Percentiles rank a stretch among this genome's conserved stretches.
Conservation (phyloP, 2,329 filamentous ascomycete genomes). For the Penicillium paneum region DNA sequence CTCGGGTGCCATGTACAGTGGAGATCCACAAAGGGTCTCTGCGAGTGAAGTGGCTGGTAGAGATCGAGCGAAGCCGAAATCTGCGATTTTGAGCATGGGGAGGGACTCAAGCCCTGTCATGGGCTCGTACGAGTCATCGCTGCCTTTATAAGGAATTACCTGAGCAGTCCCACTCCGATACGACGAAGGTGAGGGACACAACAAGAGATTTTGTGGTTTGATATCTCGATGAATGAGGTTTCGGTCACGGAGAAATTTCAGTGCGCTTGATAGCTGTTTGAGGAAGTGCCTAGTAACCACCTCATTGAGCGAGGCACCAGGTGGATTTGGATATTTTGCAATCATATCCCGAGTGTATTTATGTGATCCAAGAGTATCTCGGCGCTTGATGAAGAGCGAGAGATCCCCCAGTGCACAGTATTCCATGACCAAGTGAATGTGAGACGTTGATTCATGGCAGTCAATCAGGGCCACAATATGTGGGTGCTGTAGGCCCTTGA, state of each 20-base stretch:
- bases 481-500: constrained; percentile 88
- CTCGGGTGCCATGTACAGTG: constrained; percentile 97
- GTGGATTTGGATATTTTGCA: constrained; percentile 81
- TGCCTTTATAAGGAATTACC: constrained; percentile 70
- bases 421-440: constrained; percentile 98
- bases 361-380: constrained; percentile 74
- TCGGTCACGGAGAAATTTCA: constrained; percentile 79
- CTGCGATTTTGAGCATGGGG: constrained; percentile 95
- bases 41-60: constrained; percentile 86
- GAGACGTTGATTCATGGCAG: constrained; percentile 78
- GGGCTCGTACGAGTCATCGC: constrained; percentile 76
- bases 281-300: constrained; percentile 95
- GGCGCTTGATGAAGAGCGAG: constrained; percentile 93
- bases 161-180: constrained; percentile 63
- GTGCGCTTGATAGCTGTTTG: constrained; percentile 87
- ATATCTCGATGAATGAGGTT: constrained; percentile 96
- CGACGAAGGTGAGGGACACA: constrained; percentile 74
- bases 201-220: constrained; percentile 91
- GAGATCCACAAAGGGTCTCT: constrained; percentile 93
- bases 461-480: constrained; percentile 96
- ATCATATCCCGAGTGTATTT: constrained; percentile 86
- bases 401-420: constrained; percentile 95
- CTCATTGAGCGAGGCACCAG: constrained; percentile 84
- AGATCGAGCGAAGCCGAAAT: constrained; percentile 96
- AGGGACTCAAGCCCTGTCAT: constrained; percentile 76